These are phyloP conservation scores for Candida fluviatilis DNA, from an alignment of 805 yeast genomes.

Conservation along the genomic window DNA sequence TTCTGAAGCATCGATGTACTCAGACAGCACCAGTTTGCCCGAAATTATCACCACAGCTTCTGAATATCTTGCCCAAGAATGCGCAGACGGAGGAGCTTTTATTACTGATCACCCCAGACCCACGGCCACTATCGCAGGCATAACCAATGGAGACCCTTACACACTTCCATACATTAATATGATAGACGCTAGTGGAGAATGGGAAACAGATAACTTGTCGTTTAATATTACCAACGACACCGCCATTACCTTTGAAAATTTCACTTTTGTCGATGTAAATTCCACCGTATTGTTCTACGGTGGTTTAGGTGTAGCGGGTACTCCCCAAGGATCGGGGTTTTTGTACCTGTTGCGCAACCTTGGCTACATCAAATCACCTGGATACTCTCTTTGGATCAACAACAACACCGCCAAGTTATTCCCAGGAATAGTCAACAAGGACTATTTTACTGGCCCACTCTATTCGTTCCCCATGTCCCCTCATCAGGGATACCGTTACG, in stretches of 20 bases:
- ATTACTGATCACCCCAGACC: slow-evolving; percentile 10
- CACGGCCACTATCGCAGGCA: slow-evolving; percentile 7
- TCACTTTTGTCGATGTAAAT: slow-evolving; percentile 26
- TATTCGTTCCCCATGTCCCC: slow-evolving; percentile 50
- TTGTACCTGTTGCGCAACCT: slow-evolving; percentile 15
- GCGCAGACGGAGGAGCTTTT: slow-evolving; percentile 25
- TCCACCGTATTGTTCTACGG: slow-evolving; percentile 23
- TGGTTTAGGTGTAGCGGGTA: slow-evolving; percentile 34
- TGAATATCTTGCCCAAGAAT: slow-evolving; percentile 19
- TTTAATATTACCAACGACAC: slow-evolving; percentile 11
- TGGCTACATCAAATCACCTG: slow-evolving; percentile 22
- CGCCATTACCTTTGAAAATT: slow-evolving; percentile 13
- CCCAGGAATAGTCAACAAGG: slow-evolving; percentile 56
- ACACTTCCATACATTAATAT: slow-evolving; percentile 26
- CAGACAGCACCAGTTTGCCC: slow-evolving; percentile 5
- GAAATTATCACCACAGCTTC: slow-evolving; percentile 16
- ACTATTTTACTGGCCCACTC: slow-evolving; percentile 43
- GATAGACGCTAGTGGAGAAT: slow-evolving; percentile 24
- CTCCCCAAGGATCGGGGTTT: slow-evolving; percentile 23
- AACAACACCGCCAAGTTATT: slow-evolving; percentile 33
- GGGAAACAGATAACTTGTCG: slow-evolving; percentile 20
- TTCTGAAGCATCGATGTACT: slow-evolving; percentile 8
- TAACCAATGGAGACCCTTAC: slow-evolving; percentile 13
- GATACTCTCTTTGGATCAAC: slow-evolving; percentile 33
- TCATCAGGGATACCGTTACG: slow-evolving; percentile 43